A percentile compares a stretch with the other conserved stretches of the same genome.
Evolutionary conservation across 352 stramenopile genomes (phyloP).

Genomic region (Hyaloperonospora brassicae): DNA sequence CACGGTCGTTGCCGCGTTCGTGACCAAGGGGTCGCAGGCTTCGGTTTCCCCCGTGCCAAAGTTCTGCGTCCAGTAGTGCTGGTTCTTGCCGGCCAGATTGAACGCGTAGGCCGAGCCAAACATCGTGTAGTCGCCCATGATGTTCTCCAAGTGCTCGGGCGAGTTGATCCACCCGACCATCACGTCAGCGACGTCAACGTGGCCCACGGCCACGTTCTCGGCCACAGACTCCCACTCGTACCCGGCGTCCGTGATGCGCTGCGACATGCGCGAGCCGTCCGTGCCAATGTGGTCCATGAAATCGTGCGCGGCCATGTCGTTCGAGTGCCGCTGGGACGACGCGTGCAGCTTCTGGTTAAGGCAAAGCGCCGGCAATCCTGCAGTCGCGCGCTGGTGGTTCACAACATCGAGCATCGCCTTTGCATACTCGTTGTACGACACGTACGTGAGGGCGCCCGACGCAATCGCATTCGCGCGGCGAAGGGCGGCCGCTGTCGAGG

Average conservation of each 20-base stretch:
- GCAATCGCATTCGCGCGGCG: slow-evolving; percentile 8
- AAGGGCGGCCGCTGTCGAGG: slow-evolving; percentile 7
- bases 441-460: slow-evolving; percentile 16
- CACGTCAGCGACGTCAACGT: slow-evolving; percentile 24
- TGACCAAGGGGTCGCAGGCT: slow-evolving; percentile 15
- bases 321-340: slow-evolving; percentile 21
- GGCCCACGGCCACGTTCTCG: slow-evolving; percentile 33
- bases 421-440: slow-evolving; percentile 14
- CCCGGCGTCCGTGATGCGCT: slow-evolving; percentile 30
- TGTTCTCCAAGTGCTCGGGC: slow-evolving; percentile 25
- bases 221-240: slow-evolving; percentile 34
- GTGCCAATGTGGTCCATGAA: slow-evolving; percentile 41
- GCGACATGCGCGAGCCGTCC: slow-evolving; percentile 28
- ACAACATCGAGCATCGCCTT: slow-evolving; percentile 29
- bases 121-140: slow-evolving; percentile 34
- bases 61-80: slow-evolving; percentile 58
- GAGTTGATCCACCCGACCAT: slow-evolving; percentile 41
- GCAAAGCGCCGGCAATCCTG: slow-evolving; percentile 29
- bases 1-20: background rate
- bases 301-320: slow-evolving; percentile 43
- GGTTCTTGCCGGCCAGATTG: slow-evolving; percentile 22
- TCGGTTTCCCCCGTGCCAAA: slow-evolving; percentile 35
- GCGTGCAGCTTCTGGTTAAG: slow-evolving; percentile 28
- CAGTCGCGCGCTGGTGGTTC: slow-evolving; percentile 37
- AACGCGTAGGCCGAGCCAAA: slow-evolving; percentile 29